Base-by-base conservation (phyloP, 2,329 filamentous ascomycete species). In the Diaporthe sp. region DNA sequence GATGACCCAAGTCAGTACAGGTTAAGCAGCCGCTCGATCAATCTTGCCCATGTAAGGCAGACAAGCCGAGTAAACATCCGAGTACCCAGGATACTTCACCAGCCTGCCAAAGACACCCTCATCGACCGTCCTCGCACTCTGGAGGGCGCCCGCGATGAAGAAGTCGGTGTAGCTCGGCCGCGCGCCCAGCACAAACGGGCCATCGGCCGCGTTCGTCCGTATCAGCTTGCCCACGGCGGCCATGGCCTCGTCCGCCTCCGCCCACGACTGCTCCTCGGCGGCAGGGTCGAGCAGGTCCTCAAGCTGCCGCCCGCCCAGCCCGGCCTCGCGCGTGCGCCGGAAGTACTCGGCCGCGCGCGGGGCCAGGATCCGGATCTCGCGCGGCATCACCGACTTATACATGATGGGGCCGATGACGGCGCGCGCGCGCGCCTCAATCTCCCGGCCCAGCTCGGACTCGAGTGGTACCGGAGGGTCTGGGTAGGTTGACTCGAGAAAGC, bases 401-500 rank as follows among this genome's bases (percentile, higher is more conserved):
- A 85, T 82, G 15, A 78, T 77, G 1, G 63, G 73, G 31, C 81
- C 83, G 22, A 83, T 68, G 13, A 79, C 34, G 15, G 65, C 65
- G 15, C 65, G 65, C 34, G n/a, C 42, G 13, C 47, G 47, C 1
- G 34, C n/a, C 4, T 42, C 65, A 4, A 55, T 55, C 34, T 55
- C 47, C n/a, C 13, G 22, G 34, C 65, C 65, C n/a, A 55, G 34
- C n/a, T 55, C 34, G 13, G 49, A 70, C 13, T 55, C 49, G 3
- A 70, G 49, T 5, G 49, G 80, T 1, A 86, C 75, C 7, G 83
- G 78, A 1, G 80, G 83, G 10, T 81, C 74, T 13, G 84, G 84
- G 76, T 87, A 87, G 8, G 80, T 84, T 8, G 82, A 79, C 72
- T 86, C 84, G 60, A 87, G 80, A 76, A 87, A 86, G 51, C 82